Evolutionary conservation across 345 rosid genomes (phyloP).

Genomic region (Nasturtium officinale): DNA sequence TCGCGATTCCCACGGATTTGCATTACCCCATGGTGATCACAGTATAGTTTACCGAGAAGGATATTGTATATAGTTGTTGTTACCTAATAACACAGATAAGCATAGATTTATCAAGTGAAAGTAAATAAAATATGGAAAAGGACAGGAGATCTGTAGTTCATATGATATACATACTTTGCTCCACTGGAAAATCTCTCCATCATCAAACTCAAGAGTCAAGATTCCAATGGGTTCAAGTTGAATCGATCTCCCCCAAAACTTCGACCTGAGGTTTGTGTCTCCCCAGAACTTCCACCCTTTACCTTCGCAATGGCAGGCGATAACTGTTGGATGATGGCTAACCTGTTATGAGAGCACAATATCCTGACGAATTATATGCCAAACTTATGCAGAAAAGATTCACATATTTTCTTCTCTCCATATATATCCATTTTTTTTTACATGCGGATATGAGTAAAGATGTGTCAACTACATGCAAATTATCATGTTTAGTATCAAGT

Average conservation of each 20-base stretch:
- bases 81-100: slow-evolving; percentile 56
- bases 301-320: slow-evolving; percentile 97
- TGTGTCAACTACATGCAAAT: slow-evolving; percentile 7
- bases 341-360: slow-evolving; percentile 54
- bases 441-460: neutral
- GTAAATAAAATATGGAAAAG: slow-evolving; percentile 13
- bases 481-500: slow-evolving; percentile 6
- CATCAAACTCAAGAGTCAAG: slow-evolving; percentile 87
- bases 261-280: slow-evolving; percentile 83
- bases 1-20: slow-evolving; percentile 74
- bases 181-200: slow-evolving; percentile 95
- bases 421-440: neutral
- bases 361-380: neutral
- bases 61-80: slow-evolving; percentile 90
- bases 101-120: slow-evolving; percentile 8
- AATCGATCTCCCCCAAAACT: slow-evolving; percentile 98
- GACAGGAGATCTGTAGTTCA: neutral
- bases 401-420: neutral
- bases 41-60: slow-evolving; percentile 84
- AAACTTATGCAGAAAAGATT: slow-evolving; percentile 4
- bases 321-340: slow-evolving; percentile 96
- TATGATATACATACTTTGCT: slow-evolving; percentile 62
- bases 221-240: slow-evolving; percentile 94
- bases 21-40: slow-evolving; percentile 95
- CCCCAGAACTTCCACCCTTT: slow-evolving; percentile 98